These are phyloP conservation scores for Scheffersomyces lignicola DNA, from an alignment of 1,139 yeast genomes.

Conservation along the genomic window DNA sequence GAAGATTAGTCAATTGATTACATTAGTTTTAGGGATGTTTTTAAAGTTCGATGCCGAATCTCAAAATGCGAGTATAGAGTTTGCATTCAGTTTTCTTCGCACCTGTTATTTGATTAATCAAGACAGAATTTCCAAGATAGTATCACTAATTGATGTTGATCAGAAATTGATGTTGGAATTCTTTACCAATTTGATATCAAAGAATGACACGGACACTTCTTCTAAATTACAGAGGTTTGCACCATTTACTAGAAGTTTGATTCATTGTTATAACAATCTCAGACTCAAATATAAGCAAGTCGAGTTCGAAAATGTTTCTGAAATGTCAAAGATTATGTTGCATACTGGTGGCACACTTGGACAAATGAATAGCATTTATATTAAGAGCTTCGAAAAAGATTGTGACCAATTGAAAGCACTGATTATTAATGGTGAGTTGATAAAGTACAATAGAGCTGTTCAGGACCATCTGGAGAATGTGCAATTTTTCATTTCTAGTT, in stretches of 20 bases:
- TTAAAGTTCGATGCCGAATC: constrained; percentile 18
- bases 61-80: constrained; percentile 21
- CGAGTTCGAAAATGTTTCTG: constrained; percentile 27
- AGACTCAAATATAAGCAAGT: constrained; percentile 20
- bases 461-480: constrained; percentile 68
- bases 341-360: constrained; percentile 44
- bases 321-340: constrained; percentile 36
- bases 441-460: constrained; percentile 47
- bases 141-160: constrained; percentile 17
- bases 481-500: constrained; percentile 48
- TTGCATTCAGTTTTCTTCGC: constrained; percentile 38
- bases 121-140: constrained; percentile 21
- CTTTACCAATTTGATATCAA: constrained; percentile 28
- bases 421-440: constrained; percentile 48
- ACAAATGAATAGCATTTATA: constrained; percentile 36
- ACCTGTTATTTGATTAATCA: constrained; percentile 36
- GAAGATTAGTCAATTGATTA: constrained; percentile 25
- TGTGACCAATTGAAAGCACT: constrained; percentile 45
- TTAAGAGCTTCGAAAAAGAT: constrained; percentile 44
- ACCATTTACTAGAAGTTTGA: constrained; percentile 28
- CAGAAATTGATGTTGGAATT: constrained; percentile 27
- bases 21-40: constrained; percentile 31
- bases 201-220: constrained; percentile 41
- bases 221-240: constrained; percentile 30
- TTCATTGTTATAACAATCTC: constrained; percentile 22